Base-by-base conservation (phyloP, 441 rosid genomes). In the Breynia disticha region DNA sequence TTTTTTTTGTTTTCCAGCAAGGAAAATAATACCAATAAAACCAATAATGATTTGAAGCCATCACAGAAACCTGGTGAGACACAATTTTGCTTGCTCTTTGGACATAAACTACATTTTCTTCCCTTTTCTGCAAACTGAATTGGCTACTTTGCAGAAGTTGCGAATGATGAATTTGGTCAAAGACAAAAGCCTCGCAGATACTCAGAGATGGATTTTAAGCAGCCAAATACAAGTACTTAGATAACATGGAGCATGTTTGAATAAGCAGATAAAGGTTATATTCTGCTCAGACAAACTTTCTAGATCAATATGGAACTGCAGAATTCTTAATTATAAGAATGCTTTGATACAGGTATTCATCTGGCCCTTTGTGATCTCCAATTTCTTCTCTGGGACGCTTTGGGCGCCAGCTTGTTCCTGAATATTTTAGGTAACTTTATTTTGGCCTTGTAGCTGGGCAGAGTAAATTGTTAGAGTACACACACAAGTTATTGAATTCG, bases 111-210 rank as follows among this genome's bases (percentile, higher is more conserved):
- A n/a, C n/a, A n/a, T n/a, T n/a, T n/a, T 53, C 37, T n/a, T 19
- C 52, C 16, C 16, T 16, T 19, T 41, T 21, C 24, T 28, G 48
- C 66, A 50, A 63, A 48, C 54, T 44, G 42, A 39, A 7, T 21
- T 18, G 16, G 52, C 20, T 56, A 52, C 21, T 60, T 22, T 58
- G 49, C 83, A 86, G 95, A 77, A 62, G 57, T 63, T 66, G 68
- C 59, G 22, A 74, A 46, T 56, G 81, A 86, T 52, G 90, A 83
- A 63, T 57, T 67, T 65, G 81, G 68, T 47, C 90, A 83, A 50
- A 82, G 85, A 10, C 95, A 77, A 69, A 83, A 83, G 61, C 75
- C 90, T 73, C 90, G 90, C 55, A 86, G 95, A 80, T 86, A 82
- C 64, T 86, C 90, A 0, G 86, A 82, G 69, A 86, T 86, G 95